Conservation (phyloP, 2,329 filamentous ascomycete species). For the Epichloe gansuensis region DNA sequence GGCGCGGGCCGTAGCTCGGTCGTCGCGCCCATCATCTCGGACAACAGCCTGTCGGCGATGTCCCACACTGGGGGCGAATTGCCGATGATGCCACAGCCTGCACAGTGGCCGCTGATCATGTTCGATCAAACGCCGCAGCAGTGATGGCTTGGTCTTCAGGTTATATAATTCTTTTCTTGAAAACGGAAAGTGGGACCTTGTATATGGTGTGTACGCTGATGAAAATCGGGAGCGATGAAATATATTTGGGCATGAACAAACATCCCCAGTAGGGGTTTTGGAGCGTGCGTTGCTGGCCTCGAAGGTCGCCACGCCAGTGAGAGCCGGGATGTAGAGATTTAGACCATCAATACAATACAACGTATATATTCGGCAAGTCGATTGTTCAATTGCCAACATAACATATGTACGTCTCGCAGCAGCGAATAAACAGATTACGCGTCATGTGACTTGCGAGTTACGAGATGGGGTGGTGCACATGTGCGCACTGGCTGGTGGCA, state of each 20-base stretch:
- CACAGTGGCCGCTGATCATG: conserved; percentile 20
- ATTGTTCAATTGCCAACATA: too few relatives aligned
- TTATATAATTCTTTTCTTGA: background rate
- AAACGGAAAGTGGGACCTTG: background rate
- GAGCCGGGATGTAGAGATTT: too few relatives aligned
- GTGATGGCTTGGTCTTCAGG: background rate
- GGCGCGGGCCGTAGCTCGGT: background rate
- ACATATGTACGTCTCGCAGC: too few relatives aligned
- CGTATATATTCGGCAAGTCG: too few relatives aligned
- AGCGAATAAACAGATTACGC: too few relatives aligned
- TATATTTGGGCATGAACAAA: background rate
- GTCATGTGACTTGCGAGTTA: too few relatives aligned
- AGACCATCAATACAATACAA: too few relatives aligned
- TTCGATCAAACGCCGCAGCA: conserved; percentile 15
- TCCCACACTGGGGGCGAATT: conserved; percentile 10
- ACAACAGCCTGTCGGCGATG: conserved; percentile 2
- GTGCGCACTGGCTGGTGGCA: background rate
- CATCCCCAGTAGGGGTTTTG: too few relatives aligned
- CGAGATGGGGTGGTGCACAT: too few relatives aligned
- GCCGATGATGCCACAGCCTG: conserved; percentile 15
- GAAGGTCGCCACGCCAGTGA: too few relatives aligned
- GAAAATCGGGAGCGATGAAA: background rate
- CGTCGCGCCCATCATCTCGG: conserved; percentile 2
- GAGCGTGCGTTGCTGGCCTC: too few relatives aligned
- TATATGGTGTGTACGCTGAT: background rate